phyloP scores from a whole-genome alignment of 2,329 filamentous ascomycete genomes.

The Hypoxylon sp. region DNA sequence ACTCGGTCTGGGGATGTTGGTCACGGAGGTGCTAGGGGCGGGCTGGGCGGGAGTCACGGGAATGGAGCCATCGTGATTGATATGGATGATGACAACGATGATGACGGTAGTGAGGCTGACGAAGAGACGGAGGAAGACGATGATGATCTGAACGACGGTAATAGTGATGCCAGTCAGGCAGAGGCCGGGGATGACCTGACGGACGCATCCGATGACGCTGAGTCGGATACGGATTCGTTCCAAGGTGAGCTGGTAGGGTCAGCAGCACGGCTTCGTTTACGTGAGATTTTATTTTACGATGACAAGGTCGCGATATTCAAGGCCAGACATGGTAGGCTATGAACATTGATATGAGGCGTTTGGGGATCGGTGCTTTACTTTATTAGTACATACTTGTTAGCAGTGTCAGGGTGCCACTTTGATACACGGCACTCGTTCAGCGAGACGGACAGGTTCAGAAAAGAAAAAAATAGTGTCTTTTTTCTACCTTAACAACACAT shows the following conservation, averaged over 20 bases:
- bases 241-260: constrained; percentile 53
- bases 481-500: too few relatives aligned
- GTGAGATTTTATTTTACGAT: constrained; percentile 86
- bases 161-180: constrained; percentile 59
- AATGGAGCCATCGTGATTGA: constrained; percentile 31
- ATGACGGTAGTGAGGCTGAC: constrained; percentile 41
- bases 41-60: constrained; percentile 27
- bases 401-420: constrained; percentile 4
- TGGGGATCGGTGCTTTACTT: constrained; percentile 12
- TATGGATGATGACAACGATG: constrained; percentile 47
- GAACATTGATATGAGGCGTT: constrained; percentile 27
- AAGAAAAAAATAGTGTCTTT: constrained; percentile 1
- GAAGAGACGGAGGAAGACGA: constrained; percentile 41
- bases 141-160: constrained; percentile 53
- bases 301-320: constrained; percentile 85
- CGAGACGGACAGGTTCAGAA: constrained; percentile 11
- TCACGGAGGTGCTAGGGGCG: constrained; percentile 29
- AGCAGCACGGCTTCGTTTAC: constrained; percentile 64
- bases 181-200: constrained; percentile 51
- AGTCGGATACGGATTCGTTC: constrained; percentile 62
- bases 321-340: constrained; percentile 69
- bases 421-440: constrained; percentile 20
- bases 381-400: constrained; percentile 24
- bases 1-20: constrained; percentile 55
- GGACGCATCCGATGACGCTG: constrained; percentile 58